phyloP scores from a whole-genome alignment of 2,329 filamentous ascomycete genomes.

The Aureobasidium vineae region DNA sequence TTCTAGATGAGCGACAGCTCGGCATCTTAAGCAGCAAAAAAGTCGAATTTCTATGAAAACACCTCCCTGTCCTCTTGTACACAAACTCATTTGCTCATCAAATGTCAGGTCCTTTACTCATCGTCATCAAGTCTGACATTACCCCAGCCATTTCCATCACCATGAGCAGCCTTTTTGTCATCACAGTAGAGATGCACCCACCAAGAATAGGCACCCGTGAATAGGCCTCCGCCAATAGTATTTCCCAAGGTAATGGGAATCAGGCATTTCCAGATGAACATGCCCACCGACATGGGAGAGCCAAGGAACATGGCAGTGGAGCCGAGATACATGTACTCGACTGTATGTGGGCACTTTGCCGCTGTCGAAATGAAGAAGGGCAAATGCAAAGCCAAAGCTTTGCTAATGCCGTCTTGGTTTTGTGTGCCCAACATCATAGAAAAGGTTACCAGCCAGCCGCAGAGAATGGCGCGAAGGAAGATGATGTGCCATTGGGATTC shows the following conservation, averaged over 20 bases:
- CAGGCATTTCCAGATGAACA: slow-evolving; percentile 35
- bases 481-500: slow-evolving; percentile 33
- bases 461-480: slow-evolving; percentile 34
- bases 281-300: slow-evolving; percentile 30
- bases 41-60: neutral
- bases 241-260: slow-evolving; percentile 35
- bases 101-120: neutral
- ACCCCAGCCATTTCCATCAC: slow-evolving; percentile 4
- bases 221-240: slow-evolving; percentile 31
- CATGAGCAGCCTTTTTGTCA: slow-evolving; percentile 1
- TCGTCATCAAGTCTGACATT: slow-evolving; percentile 11
- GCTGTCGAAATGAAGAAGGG: slow-evolving; percentile 35
- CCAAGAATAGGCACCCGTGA: slow-evolving; percentile 32
- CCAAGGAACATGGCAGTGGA: slow-evolving; percentile 33
- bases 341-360: slow-evolving; percentile 35
- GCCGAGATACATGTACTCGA: slow-evolving; percentile 37
- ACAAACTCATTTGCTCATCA: neutral
- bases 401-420: slow-evolving; percentile 36
- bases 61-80: too few relatives aligned
- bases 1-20: neutral
- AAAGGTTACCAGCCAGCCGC: slow-evolving; percentile 35
- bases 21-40: neutral
- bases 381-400: slow-evolving; percentile 33
- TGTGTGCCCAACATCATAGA: slow-evolving; percentile 34
- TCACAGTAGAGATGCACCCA: slow-evolving; percentile 26